A percentile compares a stretch with the other conserved stretches of the same genome.
phyloP scores from a whole-genome alignment of 352 stramenopile species.

The Hyaloperonospora brassicae region DNA sequence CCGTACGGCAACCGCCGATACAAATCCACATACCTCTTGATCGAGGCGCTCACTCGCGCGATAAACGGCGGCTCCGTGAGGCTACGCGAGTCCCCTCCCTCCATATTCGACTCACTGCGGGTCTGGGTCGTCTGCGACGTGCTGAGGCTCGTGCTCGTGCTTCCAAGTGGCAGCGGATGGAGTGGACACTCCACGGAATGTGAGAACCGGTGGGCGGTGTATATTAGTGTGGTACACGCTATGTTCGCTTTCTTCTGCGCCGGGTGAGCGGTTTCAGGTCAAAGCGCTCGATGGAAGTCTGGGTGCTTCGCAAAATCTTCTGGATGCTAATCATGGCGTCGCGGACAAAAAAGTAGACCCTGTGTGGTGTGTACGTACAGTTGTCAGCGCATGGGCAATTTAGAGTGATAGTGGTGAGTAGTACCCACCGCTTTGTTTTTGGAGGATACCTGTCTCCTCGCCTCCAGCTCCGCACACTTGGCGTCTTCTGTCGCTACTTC shows the following conservation, averaged over 20 bases:
- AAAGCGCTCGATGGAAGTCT: slow-evolving; percentile 33
- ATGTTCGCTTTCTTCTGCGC: slow-evolving; percentile 9
- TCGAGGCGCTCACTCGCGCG: slow-evolving; percentile 63
- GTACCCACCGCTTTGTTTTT: slow-evolving; percentile 34
- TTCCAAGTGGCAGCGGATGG: slow-evolving; percentile 21
- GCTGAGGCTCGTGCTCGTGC: slow-evolving; percentile 12
- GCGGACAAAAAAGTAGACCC: slow-evolving; percentile 35
- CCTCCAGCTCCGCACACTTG: slow-evolving; percentile 15
- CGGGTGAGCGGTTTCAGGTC: slow-evolving; percentile 19
- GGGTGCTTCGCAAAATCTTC: slow-evolving; percentile 38
- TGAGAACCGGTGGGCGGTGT: slow-evolving; percentile 8
- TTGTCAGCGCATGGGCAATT: not conserved
- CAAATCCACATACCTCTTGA: slow-evolving; percentile 47
- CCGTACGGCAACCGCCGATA: not conserved
- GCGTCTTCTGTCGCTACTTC: slow-evolving; percentile 16
- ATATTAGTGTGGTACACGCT: slow-evolving; percentile 7
- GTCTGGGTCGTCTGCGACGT: not conserved
- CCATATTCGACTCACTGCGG: slow-evolving; percentile 13
- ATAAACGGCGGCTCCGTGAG: slow-evolving; percentile 76
- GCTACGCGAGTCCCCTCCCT: slow-evolving; percentile 49
- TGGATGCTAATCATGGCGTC: slow-evolving; percentile 38
- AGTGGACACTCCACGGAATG: slow-evolving; percentile 4
- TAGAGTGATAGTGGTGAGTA: not conserved
- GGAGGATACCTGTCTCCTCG: slow-evolving; percentile 15
- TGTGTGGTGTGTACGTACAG: slow-evolving; percentile 4